phyloP scores from a whole-genome alignment of 2,329 filamentous ascomycete species.

The Pestalotiopsis sp. region DNA sequence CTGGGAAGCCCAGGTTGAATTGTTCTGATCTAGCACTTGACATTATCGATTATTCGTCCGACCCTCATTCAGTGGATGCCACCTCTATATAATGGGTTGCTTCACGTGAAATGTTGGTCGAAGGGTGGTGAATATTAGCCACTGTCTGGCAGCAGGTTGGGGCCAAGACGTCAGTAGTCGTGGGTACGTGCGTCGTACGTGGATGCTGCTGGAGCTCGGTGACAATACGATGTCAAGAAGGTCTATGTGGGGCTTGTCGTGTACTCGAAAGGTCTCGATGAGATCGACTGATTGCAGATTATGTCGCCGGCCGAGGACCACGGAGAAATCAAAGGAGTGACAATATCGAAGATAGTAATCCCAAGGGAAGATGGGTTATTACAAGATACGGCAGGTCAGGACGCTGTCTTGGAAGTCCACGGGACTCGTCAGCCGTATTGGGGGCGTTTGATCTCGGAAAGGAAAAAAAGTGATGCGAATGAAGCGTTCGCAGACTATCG shows the following conservation, averaged over 20 bases:
- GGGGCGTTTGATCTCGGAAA: slow-evolving; percentile 7
- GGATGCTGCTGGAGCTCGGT: slow-evolving; percentile 6
- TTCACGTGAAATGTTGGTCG: neutral
- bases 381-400: slow-evolving; percentile 14
- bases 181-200: neutral
- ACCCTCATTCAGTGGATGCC: slow-evolving; percentile 44
- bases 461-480: neutral
- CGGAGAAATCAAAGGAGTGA: slow-evolving; percentile 14
- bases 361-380: slow-evolving; percentile 13
- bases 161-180: neutral
- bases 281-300: slow-evolving; percentile 5
- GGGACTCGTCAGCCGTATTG: slow-evolving; percentile 8
- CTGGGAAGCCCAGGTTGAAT: slow-evolving; percentile 79
- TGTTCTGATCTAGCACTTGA: slow-evolving; percentile 84
- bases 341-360: slow-evolving; percentile 17
- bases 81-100: slow-evolving; percentile 12
- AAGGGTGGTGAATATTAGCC: slow-evolving; percentile 16
- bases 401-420: slow-evolving; percentile 15
- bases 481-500: slow-evolving; percentile 2
- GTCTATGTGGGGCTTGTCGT: slow-evolving; percentile 3
- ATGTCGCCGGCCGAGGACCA: slow-evolving; percentile 9
- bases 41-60: slow-evolving; percentile 84
- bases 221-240: slow-evolving; percentile 10
- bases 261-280: neutral
- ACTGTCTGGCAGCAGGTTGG: neutral